These are phyloP conservation scores for Alternaria tenuissima DNA, from an alignment of 2,329 filamentous ascomycete genomes.

Conservation along the genomic window DNA sequence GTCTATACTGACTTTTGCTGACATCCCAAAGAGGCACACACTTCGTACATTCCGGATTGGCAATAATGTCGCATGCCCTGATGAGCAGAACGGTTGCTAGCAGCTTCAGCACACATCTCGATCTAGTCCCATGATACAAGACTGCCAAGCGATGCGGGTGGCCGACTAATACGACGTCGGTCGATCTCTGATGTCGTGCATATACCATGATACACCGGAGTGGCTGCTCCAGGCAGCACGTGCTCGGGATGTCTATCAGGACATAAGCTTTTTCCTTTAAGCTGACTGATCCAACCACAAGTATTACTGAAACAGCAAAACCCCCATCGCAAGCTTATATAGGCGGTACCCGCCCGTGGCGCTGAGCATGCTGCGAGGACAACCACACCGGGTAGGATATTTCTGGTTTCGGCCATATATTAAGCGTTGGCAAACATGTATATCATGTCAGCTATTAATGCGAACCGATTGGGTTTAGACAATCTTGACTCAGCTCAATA, in stretches of 20 bases:
- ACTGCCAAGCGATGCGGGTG: constrained; percentile 16
- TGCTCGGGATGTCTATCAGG: constrained; percentile 23
- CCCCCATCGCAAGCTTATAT: background rate
- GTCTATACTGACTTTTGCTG: constrained; percentile 5
- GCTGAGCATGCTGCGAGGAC: background rate
- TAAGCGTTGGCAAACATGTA: background rate
- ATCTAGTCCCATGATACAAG: constrained; percentile 2
- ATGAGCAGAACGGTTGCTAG: background rate
- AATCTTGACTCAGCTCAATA: background rate
- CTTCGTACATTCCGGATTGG: background rate
- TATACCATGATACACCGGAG: constrained; percentile 28
- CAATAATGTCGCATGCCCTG: background rate
- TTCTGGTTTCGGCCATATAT: background rate
- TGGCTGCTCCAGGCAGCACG: constrained; percentile 15
- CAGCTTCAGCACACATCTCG: background rate
- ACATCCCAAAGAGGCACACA: background rate
- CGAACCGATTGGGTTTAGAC: background rate
- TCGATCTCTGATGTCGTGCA: constrained; percentile 40
- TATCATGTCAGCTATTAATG: background rate
- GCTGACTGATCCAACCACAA: constrained; percentile 15
- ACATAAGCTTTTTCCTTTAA: constrained; percentile 18
- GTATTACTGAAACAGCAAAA: background rate
- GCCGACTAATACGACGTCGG: constrained; percentile 21
- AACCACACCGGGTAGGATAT: background rate
- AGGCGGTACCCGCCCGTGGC: constrained; percentile 13